Conservation (phyloP, 2,329 filamentous ascomycete species). For the Phyllosticta capitalensis region DNA sequence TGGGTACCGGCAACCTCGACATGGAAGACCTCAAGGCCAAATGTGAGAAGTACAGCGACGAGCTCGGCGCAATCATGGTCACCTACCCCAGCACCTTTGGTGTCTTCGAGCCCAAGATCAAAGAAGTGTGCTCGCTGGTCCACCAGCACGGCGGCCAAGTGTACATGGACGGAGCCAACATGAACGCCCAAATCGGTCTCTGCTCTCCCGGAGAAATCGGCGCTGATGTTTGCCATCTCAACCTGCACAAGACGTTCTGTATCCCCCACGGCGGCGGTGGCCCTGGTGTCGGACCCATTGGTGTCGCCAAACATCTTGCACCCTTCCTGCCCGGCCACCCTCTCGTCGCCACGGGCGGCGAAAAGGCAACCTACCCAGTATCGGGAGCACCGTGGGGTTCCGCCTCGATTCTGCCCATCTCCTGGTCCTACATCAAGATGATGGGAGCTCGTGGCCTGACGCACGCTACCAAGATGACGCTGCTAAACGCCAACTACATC, state of each 20-base stretch:
- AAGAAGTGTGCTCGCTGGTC: constrained; percentile 74
- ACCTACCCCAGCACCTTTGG: constrained; percentile 94
- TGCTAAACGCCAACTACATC: constrained; percentile 98
- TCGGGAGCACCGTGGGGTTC: constrained; percentile 79
- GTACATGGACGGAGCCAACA: constrained; percentile 98
- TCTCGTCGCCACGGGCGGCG: constrained; percentile 46
- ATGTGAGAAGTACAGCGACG: constrained; percentile 75
- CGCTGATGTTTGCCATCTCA: constrained; percentile 92
- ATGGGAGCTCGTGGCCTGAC: constrained; percentile 79
- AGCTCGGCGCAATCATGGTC: constrained; percentile 90
- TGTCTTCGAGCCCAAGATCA: constrained; percentile 85
- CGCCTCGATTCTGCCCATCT: constrained; percentile 86
- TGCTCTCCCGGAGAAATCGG: constrained; percentile 93
- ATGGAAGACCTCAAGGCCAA: constrained; percentile 77
- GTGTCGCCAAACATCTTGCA: constrained; percentile 72
- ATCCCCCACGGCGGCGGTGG: constrained; percentile 94
- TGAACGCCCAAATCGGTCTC: constrained; percentile 95
- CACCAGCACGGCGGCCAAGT: constrained; percentile 85
- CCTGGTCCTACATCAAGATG: constrained; percentile 89
- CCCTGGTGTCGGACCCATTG: constrained; percentile 87
- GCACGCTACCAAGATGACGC: constrained; percentile 79
- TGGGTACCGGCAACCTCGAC: constrained; percentile 79
- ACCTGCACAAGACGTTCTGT: constrained; percentile 98
- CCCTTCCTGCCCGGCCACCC: constrained; percentile 68
- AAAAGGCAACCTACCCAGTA: constrained; percentile 57